Conservation (phyloP, 1,284 basidiomycete species). For the Ustilago loliicola region DNA sequence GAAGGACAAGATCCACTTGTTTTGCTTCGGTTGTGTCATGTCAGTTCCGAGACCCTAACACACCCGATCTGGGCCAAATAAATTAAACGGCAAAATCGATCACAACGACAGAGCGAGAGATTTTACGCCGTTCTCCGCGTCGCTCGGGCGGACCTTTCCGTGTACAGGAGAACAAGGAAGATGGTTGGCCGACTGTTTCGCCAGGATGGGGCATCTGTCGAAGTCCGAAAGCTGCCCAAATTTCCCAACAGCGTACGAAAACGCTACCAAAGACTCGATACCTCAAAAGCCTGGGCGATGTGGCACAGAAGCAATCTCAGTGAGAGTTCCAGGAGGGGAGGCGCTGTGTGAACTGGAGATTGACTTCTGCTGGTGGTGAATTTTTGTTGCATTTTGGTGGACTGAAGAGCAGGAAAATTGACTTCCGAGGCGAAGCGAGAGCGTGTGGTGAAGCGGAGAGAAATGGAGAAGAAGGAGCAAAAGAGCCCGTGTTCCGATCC, state of each 20-base stretch:
- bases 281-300: no score
- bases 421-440: not conserved
- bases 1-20: no score
- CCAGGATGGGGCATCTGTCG: not conserved
- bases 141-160: conserved; percentile 21
- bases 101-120: conserved; percentile 1
- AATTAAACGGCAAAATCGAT: not conserved
- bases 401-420: no score
- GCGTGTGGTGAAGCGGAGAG: not conserved
- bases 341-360: no score
- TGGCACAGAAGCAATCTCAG: no score
- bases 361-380: no score
- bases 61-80: not conserved
- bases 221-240: not conserved
- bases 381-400: not conserved
- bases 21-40: no score
- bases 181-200: conserved; percentile 4
- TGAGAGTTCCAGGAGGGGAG: no score
- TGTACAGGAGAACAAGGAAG: not conserved
- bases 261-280: no score
- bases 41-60: not conserved
- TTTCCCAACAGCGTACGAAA: no score
- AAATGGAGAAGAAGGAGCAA: not conserved
- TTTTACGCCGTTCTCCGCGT: conserved; percentile 16
- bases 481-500: not conserved